Conservation (phyloP, 495 filamentous ascomycete species). For the Haplographium delicatum region DNA sequence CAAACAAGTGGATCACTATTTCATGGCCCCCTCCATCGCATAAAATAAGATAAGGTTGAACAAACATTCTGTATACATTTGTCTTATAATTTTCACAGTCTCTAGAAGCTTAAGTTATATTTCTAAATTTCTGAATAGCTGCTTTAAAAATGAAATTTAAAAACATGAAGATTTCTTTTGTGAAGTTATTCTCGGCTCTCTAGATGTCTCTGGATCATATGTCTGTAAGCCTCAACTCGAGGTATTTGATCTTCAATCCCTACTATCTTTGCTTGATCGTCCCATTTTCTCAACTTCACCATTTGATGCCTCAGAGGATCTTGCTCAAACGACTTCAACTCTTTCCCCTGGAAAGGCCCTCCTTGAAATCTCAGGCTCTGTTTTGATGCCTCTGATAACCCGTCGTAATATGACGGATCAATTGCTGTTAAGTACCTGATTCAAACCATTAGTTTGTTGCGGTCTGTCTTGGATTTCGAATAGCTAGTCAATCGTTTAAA, state of each 20-base stretch:
- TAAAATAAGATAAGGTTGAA: too few relatives aligned
- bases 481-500: not conserved
- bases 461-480: not conserved
- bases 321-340: conserved; percentile 24
- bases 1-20: too few relatives aligned
- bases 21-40: too few relatives aligned
- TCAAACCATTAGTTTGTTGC: not conserved
- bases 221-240: conserved; percentile 28
- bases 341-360: conserved; percentile 35
- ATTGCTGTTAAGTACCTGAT: conserved; percentile 36
- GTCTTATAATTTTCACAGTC: too few relatives aligned
- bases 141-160: too few relatives aligned
- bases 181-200: too few relatives aligned
- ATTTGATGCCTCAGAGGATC: conserved; percentile 35
- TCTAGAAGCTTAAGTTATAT: too few relatives aligned
- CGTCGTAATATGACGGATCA: conserved; percentile 33
- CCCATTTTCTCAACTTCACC: conserved; percentile 37
- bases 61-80: too few relatives aligned
- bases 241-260: conserved; percentile 30
- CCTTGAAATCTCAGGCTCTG: conserved; percentile 39
- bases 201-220: conserved; percentile 23
- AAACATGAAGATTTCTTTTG: too few relatives aligned
- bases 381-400: conserved; percentile 35
- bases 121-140: too few relatives aligned
- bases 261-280: conserved; percentile 37